A percentile compares a stretch with the other conserved stretches of the same genome.
Conservation (phyloP, 2,329 filamentous ascomycete genomes). For the Neospermospora avenae region DNA sequence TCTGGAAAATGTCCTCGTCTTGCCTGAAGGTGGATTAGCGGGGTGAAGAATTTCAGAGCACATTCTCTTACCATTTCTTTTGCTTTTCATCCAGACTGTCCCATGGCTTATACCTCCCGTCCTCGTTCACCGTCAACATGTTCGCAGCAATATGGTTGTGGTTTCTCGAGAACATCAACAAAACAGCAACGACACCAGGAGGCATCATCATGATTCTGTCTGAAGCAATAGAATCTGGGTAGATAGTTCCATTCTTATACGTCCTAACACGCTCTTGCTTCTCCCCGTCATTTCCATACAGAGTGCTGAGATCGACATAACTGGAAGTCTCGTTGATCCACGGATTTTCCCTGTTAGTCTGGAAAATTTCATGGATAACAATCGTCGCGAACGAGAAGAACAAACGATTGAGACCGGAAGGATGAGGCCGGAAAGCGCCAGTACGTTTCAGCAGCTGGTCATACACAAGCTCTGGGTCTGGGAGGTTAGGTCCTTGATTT, state of each 20-base stretch:
- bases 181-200: constrained; percentile 42
- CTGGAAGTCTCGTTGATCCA: constrained; percentile 46
- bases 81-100: constrained; percentile 37
- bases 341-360: constrained; percentile 39
- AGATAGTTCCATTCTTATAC: constrained; percentile 42
- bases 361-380: constrained; percentile 47
- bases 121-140: constrained; percentile 42
- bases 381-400: constrained; percentile 48
- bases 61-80: constrained; percentile 38
- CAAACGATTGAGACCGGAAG: constrained; percentile 42
- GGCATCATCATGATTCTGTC: constrained; percentile 48
- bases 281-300: constrained; percentile 44
- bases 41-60: not conserved
- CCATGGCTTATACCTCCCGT: constrained; percentile 42
- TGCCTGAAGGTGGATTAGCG: constrained; percentile 35
- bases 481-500: constrained; percentile 47
- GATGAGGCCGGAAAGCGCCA: constrained; percentile 41
- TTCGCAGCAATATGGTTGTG: constrained; percentile 43
- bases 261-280: constrained; percentile 43
- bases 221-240: constrained; percentile 42
- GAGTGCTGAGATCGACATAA: constrained; percentile 45
- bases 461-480: constrained; percentile 46
- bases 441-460: constrained; percentile 43
- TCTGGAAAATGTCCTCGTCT: constrained; percentile 47
- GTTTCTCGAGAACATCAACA: constrained; percentile 44